Percentiles rank a stretch among this genome's conserved stretches.
Conservation (phyloP, 495 filamentous ascomycete species). For the Penicillium simplicissimum region DNA sequence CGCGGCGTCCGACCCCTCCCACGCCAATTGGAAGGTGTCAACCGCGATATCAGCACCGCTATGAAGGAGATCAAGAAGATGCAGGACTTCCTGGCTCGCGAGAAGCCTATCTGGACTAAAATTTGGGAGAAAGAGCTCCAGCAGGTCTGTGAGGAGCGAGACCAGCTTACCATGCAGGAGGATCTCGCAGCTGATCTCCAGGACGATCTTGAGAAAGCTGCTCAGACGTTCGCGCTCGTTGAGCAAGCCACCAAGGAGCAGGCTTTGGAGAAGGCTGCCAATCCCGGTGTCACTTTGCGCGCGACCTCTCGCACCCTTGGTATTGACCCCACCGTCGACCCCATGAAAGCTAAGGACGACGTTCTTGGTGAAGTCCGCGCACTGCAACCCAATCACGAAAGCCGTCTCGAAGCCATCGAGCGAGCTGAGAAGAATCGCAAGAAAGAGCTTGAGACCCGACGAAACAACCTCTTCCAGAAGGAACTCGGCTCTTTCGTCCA, state of each 20-base stretch:
- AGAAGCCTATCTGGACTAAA: constrained; percentile 96
- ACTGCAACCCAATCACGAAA: constrained; percentile 92
- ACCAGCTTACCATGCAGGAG: constrained; percentile 91
- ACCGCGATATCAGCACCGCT: constrained; percentile 79
- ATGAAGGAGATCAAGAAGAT: constrained; percentile 91
- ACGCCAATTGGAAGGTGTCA: constrained; percentile 83
- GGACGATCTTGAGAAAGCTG: constrained; percentile 92
- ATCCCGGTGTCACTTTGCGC: constrained; percentile 43
- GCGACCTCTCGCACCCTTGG: constrained; percentile 62
- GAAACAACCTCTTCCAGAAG: constrained; percentile 79
- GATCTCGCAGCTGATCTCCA: constrained; percentile 88
- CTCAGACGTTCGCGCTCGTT: constrained; percentile 88
- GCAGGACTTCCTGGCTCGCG: constrained; percentile 83
- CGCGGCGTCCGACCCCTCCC: constrained; percentile 91
- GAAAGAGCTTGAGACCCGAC: constrained; percentile 79
- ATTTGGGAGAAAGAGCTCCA: constrained; percentile 97
- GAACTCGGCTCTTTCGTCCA: constrained; percentile 87
- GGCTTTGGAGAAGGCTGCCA: constrained; percentile 63
- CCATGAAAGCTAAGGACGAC: constrained; percentile 79
- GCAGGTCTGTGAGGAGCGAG: constrained; percentile 90
- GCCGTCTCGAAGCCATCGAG: constrained; percentile 90
- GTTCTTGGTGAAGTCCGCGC: constrained; percentile 93
- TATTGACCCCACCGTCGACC: constrained; percentile 67
- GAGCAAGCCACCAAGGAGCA: constrained; percentile 97
- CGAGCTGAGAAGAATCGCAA: constrained; percentile 85